Base-by-base conservation (phyloP, 139 green algal genomes). In the Parachlorella kessleri region DNA sequence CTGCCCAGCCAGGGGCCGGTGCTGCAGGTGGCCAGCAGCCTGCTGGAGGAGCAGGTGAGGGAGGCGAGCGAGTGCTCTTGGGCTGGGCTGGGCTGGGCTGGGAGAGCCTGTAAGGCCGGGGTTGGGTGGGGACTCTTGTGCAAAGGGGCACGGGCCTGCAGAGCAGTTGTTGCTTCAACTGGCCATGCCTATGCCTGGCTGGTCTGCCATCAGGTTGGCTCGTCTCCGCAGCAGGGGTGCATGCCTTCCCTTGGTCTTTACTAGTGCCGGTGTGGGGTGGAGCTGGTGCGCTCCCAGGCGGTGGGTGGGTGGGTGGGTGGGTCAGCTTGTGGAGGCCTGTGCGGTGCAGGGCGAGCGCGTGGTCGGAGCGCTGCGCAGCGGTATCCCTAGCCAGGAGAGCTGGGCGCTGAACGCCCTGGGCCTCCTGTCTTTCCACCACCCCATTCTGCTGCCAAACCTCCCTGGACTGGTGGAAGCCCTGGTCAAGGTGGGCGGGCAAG, bases 391-490 rank as follows among this genome's bases (percentile, higher is more conserved):
- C 3, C 9, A 80, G 65, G 59, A 66, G 1, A 35, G 41, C 0
- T 80, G 75, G 75, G 75, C 75, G 6, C 75, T 80, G n/a, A 80
- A 80, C 26, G 65, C 35, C 33, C 65, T 80, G 75, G 38, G 42
- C 23, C 41, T 80, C 63, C 75, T 80, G 38, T 73, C 63, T 66
- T 73, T n/a, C 41, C 33, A 36, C 2, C 39, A 80, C 30, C 41
- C 70, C 9, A 39, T 80, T 5, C 40, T 35, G 23, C 65, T 80
- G 21, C 21, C 14, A 0, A 33, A 30, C 33, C 66, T 66, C 4
- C 65, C 75, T 8, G 65, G 75, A 24, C 64, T 80, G 64, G 39
- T 80, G 75, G 41, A 65, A 10, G 75, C 64, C 32, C 65, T 80
- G 40, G 41, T 80, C 39, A 38, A 40, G 64, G 73, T 79, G 73